Evolutionary conservation across 169 alveolate genomes (phyloP), one percentile per base, ranked within the genome.

Genomic region (Eimeria nieschulzi): DNA sequence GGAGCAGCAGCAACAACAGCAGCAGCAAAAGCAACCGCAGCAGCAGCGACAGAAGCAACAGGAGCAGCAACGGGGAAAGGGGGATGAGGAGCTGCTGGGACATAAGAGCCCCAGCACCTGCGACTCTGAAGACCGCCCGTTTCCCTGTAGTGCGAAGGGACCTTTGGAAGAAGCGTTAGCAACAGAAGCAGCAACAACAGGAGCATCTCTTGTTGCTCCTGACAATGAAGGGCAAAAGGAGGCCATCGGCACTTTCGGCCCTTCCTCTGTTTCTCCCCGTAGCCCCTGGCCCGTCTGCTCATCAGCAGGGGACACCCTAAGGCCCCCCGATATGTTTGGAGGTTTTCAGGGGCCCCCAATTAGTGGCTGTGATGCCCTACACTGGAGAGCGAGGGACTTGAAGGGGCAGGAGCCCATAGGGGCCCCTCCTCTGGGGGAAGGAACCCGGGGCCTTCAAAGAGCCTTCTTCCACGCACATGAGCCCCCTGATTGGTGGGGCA

Each of bases 21-120:
- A 51, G 51, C 80, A 21, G 56, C 55, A 71, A 54, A 53, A 25
- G 56, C 83, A 73, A 33, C 46, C 46, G 51, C 64, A 73, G 66
- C 39, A 51, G 66, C 83, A 46, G 53, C 46, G 83, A 15, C 53
- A 76, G 54, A n/a, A 76, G 70, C 23, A 51, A n/a, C 17, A 79
- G 61, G 70, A 79, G 51, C 72, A 79, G 39, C 56, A 66, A 19
- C 46, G 39, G 26, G 51, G 39, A 21, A 17, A 19, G 46, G 68
- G 68, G 68, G 76, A 26, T 8, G 76, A 66, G 76, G 15, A 59
- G 68, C 23, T 19, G 5, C 68, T 15, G 68, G 68, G 68, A 59
- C 23, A 66, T 21, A 59, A 59, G 23, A 79, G 87, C 33, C 26
- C 33, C 53, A 59, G 53, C 75, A 55, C 59, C 61, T 59, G n/a